phyloP scores from a whole-genome alignment of 306 rosid genomes.

The Castanea mollissima region DNA sequence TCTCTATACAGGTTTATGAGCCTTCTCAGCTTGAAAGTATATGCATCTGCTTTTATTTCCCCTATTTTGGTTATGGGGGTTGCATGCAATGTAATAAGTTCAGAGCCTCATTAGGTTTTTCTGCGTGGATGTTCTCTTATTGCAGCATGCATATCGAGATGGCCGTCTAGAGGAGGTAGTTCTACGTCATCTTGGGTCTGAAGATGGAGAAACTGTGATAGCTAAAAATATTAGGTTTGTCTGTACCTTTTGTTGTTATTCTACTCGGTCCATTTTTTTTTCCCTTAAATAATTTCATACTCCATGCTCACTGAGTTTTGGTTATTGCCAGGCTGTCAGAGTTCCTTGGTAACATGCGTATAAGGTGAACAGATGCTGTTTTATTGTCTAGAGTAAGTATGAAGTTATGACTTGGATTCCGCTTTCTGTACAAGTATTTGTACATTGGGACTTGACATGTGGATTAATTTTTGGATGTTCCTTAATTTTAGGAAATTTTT shows the following conservation, averaged over 20 bases:
- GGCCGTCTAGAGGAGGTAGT: slow-evolving; percentile 79
- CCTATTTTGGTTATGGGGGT: neutral
- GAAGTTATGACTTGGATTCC: slow-evolving; percentile 3
- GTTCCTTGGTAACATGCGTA: slow-evolving; percentile 66
- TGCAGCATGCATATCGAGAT: slow-evolving; percentile 87
- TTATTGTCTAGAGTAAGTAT: slow-evolving; percentile 43
- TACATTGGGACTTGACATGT: neutral
- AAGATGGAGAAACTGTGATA: slow-evolving; percentile 78
- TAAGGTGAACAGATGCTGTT: slow-evolving; percentile 52
- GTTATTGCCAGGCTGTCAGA: slow-evolving; percentile 75
- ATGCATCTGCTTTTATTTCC: neutral
- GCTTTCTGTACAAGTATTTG: neutral
- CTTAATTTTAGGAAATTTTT: neutral
- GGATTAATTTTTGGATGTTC: neutral
- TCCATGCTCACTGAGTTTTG: slow-evolving; percentile 7
- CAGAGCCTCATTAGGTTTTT: slow-evolving; percentile 13
- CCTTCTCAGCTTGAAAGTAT: neutral
- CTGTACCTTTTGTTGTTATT: neutral
- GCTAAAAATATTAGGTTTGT: slow-evolving; percentile 78
- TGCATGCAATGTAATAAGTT: neutral
- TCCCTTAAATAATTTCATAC: neutral
- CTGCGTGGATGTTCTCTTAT: slow-evolving; percentile 19
- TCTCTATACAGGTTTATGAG: neutral
- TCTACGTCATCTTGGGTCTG: slow-evolving; percentile 83
- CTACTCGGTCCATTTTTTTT: neutral